A percentile compares a stretch with the other conserved stretches of the same genome.
Evolutionary conservation across 768 basidiomycete species (phyloP).

Genomic region (Grammothele lineata): DNA sequence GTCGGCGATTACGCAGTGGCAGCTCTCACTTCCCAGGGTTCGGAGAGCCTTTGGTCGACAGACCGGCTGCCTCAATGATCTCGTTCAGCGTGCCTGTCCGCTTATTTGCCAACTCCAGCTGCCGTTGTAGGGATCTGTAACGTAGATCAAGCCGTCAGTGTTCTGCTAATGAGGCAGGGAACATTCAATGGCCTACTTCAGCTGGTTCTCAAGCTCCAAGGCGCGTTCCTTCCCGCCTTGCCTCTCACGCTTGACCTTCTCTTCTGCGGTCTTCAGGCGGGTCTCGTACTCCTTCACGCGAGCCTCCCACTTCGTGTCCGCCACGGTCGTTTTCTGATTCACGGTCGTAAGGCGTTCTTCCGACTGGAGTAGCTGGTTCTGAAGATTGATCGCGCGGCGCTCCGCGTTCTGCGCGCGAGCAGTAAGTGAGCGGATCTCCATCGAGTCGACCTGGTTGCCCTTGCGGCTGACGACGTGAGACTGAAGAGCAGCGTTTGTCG

Average conservation of each 20-base stretch:
- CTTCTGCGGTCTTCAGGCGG: conserved; percentile 76
- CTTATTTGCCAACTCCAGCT: conserved; percentile 61
- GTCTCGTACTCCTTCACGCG: conserved; percentile 92
- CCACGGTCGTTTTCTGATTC: conserved; percentile 64
- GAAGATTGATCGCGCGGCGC: conserved; percentile 77
- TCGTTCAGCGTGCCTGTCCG: conserved; percentile 60
- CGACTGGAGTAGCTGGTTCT: conserved; percentile 75
- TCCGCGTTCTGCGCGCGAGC: conserved; percentile 82
- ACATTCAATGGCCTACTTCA: conserved; percentile 50
- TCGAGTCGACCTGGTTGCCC: conserved; percentile 53
- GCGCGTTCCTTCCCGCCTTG: conserved; percentile 91
- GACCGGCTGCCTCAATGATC: conserved; percentile 30
- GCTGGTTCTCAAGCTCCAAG: conserved; percentile 66
- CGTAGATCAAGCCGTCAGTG: background rate
- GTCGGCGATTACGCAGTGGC: background rate
- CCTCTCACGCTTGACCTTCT: conserved; percentile 88
- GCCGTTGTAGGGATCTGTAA: conserved; percentile 14
- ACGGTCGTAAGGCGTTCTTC: conserved; percentile 81
- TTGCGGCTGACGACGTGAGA: conserved; percentile 57
- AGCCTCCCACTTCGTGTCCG: conserved; percentile 91
- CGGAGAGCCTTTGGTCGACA: conserved; percentile 4
- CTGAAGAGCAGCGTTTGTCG: conserved; percentile 69
- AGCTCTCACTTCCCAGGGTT: conserved; percentile 5
- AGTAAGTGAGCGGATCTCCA: conserved; percentile 66
- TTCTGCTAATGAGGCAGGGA: background rate